Conservation (phyloP, 2,329 filamentous ascomycete genomes). For the Leptographium galeiforme region DNA sequence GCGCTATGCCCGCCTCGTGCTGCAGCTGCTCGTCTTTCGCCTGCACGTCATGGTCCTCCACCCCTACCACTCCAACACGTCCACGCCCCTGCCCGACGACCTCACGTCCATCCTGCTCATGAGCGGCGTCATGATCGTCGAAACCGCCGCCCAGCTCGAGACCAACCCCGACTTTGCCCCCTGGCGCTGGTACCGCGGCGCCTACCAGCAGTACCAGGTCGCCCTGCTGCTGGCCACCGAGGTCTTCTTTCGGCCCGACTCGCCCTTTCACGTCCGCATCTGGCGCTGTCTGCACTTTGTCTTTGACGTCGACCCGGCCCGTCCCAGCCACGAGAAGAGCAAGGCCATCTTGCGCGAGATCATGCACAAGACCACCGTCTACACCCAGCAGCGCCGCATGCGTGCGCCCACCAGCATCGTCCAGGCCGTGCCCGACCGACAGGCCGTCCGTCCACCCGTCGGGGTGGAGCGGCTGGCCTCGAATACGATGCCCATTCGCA, state of each 20-base stretch:
- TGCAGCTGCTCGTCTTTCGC: conserved; percentile 49
- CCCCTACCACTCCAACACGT: conserved; percentile 43
- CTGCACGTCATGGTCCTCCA: conserved; percentile 56
- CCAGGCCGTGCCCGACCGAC: conserved; percentile 20
- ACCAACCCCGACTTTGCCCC: conserved; percentile 30
- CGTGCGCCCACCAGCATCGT: conserved; percentile 34
- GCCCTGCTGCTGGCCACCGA: conserved; percentile 57
- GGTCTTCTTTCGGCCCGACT: conserved; percentile 43
- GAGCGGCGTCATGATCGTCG: conserved; percentile 39
- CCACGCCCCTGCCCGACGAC: conserved; percentile 42
- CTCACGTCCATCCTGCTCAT: conserved; percentile 50
- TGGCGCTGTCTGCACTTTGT: conserved; percentile 62
- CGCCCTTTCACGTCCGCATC: conserved; percentile 48
- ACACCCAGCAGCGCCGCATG: conserved; percentile 44
- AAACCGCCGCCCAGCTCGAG: conserved; percentile 33
- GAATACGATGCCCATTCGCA: no score
- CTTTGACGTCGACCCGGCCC: conserved; percentile 44
- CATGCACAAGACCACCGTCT: conserved; percentile 44
- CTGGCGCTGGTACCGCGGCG: conserved; percentile 61
- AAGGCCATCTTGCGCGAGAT: conserved; percentile 49
- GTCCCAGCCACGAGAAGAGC: conserved; percentile 43
- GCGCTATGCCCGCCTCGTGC: conserved; percentile 47
- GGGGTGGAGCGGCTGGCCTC: no score
- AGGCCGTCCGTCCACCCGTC: background rate
- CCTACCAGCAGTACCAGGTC: conserved; percentile 60